A percentile compares a stretch with the other conserved stretches of the same genome.
phyloP scores from a whole-genome alignment of 2,329 filamentous ascomycete species.

The Colletotrichum siamense region DNA sequence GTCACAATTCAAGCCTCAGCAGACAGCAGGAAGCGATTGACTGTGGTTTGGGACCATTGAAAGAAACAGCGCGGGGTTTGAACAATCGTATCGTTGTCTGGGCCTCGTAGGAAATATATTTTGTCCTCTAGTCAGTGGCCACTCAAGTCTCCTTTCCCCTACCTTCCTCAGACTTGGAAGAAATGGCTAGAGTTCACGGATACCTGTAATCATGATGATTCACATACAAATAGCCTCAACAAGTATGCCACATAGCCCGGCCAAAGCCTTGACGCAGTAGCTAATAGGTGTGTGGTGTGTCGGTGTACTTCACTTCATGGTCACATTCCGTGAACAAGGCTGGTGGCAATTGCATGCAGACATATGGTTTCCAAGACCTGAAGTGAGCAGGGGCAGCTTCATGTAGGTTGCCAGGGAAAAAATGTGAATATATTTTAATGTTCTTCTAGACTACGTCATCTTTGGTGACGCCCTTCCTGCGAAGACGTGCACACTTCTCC shows the following conservation, averaged over 20 bases:
- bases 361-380: too few species aligned
- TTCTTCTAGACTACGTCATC: not conserved
- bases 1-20: not conserved
- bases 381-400: too few species aligned
- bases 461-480: too few species aligned
- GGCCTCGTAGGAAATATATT: not conserved
- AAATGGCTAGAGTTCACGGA: not conserved
- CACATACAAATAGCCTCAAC: not conserved
- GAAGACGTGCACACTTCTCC: too few species aligned
- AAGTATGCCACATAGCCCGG: too few species aligned
- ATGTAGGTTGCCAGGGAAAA: not conserved
- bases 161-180: not conserved
- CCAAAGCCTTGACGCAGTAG: too few species aligned
- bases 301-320: too few species aligned
- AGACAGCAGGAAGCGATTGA: fast-evolving
- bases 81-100: not conserved
- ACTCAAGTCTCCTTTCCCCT: too few species aligned
- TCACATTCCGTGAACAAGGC: too few species aligned
- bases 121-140: not conserved
- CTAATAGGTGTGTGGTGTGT: too few species aligned
- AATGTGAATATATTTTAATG: not conserved
- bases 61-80: fast-evolving
- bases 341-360: fast-evolving
- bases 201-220: too few species aligned
- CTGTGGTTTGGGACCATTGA: not conserved